phyloP scores from a whole-genome alignment of 495 filamentous ascomycete genomes.

The Aspergillus wentii region DNA sequence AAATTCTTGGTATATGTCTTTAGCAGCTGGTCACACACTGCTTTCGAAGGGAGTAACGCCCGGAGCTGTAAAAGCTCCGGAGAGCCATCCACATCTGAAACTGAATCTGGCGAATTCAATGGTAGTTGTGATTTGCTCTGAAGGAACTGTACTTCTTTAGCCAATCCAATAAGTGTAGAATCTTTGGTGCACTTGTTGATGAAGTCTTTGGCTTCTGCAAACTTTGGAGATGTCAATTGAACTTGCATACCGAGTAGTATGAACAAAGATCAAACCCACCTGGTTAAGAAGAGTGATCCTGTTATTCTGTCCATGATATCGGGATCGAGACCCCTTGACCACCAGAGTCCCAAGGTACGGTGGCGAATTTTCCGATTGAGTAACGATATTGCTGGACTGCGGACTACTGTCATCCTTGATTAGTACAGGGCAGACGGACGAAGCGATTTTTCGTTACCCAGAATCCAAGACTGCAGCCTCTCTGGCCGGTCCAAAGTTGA shows the following conservation, averaged over 20 bases:
- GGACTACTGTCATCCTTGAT: not conserved
- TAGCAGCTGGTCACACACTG: slow-evolving; percentile 17
- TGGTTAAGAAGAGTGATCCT: slow-evolving; percentile 19
- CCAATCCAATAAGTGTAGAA: slow-evolving; percentile 12
- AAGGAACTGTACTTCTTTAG: slow-evolving; percentile 25
- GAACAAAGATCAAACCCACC: slow-evolving; percentile 7
- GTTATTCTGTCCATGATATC: slow-evolving; percentile 22
- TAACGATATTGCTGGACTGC: slow-evolving; percentile 1
- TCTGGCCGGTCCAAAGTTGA: slow-evolving; percentile 2
- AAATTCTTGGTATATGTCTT: slow-evolving; percentile 17
- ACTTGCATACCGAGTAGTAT: not conserved
- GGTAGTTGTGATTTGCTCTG: slow-evolving; percentile 13
- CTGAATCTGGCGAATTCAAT: slow-evolving; percentile 12
- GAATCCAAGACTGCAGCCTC: slow-evolving; percentile 3
- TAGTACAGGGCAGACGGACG: not conserved
- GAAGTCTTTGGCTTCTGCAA: slow-evolving; percentile 18
- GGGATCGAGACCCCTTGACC: slow-evolving; percentile 19
- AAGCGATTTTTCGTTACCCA: slow-evolving; percentile 5
- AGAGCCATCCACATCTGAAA: slow-evolving; percentile 9
- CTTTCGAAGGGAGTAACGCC: slow-evolving; percentile 13
- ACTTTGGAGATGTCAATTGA: slow-evolving; percentile 11
- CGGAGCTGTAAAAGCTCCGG: slow-evolving; percentile 13
- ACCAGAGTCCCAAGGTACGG: slow-evolving; percentile 14
- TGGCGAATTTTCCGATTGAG: not conserved
- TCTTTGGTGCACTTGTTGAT: slow-evolving; percentile 16